phyloP scores from a whole-genome alignment of 208 protist species.

The Trypanosomatidae sp. region DNA sequence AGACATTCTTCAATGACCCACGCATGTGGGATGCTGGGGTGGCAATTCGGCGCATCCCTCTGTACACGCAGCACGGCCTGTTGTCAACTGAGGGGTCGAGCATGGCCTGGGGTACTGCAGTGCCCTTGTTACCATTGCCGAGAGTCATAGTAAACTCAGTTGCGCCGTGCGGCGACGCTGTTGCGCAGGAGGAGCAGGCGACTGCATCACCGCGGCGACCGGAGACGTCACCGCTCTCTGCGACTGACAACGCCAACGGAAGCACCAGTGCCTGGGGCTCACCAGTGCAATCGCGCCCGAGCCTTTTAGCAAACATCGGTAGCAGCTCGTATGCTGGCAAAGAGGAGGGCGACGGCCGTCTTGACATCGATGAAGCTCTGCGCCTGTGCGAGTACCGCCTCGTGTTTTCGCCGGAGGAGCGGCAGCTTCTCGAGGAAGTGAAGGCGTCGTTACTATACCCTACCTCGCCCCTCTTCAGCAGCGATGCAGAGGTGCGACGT shows the following conservation, averaged over 20 bases:
- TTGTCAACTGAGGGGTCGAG: constrained; percentile 6
- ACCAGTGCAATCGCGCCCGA: background rate
- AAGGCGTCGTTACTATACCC: background rate
- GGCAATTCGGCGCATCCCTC: constrained; percentile 25
- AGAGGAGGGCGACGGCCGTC: background rate
- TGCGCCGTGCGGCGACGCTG: background rate
- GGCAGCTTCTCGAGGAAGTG: constrained; percentile 29
- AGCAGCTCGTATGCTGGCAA: background rate
- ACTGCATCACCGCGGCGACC: background rate
- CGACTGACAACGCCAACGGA: background rate
- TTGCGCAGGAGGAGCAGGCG: background rate
- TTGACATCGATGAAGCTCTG: constrained; percentile 19
- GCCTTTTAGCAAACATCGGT: background rate
- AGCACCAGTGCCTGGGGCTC: background rate
- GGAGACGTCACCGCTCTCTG: background rate
- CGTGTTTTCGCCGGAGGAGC: constrained; percentile 49
- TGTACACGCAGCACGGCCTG: constrained; percentile 34
- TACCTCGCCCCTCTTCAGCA: background rate
- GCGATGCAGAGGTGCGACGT: background rate
- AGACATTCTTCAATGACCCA: constrained; percentile 61
- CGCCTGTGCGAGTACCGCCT: constrained; percentile 34
- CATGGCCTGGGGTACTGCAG: background rate
- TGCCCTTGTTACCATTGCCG: background rate
- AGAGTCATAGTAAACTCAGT: background rate
- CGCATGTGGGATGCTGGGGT: constrained; percentile 33